Percentiles rank a stretch among this genome's conserved stretches.
Evolutionary conservation across 495 filamentous ascomycete species (phyloP).

Genomic region (Astrothelium subdiscretum): DNA sequence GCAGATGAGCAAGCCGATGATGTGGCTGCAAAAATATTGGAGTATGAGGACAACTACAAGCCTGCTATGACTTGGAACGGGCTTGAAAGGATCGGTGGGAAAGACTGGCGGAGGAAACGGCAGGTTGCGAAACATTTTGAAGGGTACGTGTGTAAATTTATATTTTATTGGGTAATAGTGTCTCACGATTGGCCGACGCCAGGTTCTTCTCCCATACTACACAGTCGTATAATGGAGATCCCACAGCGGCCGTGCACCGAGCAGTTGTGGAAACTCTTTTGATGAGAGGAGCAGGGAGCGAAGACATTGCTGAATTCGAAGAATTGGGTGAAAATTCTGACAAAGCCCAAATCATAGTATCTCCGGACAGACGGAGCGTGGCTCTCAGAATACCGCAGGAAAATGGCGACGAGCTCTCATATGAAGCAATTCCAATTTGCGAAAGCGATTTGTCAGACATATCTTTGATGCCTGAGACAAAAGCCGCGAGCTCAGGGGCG

Average conservation of each 20-base stretch:
- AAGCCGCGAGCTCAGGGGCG: too few species aligned
- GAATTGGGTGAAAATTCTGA: neutral
- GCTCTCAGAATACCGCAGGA: neutral
- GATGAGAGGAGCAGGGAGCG: slow-evolving; percentile 1
- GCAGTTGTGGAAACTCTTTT: slow-evolving; percentile 33
- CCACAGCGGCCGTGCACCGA: slow-evolving; percentile 36
- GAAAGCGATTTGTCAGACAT: neutral
- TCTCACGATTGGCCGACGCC: neutral
- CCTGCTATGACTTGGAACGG: slow-evolving; percentile 47
- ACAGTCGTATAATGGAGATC: slow-evolving; percentile 27
- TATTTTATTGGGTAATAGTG: neutral
- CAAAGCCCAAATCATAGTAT: neutral
- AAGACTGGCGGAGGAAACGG: slow-evolving; percentile 31
- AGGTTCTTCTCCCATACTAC: slow-evolving; percentile 12
- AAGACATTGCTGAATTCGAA: neutral
- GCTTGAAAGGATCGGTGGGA: slow-evolving; percentile 43
- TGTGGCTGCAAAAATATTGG: neutral
- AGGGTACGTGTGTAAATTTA: neutral
- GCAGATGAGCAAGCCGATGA: neutral
- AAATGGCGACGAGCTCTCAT: neutral
- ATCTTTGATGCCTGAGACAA: neutral
- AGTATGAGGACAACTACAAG: slow-evolving; percentile 32
- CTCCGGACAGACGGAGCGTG: neutral
- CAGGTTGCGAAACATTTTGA: slow-evolving; percentile 8
- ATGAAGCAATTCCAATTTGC: neutral